Evolutionary conservation across 2,329 filamentous ascomycete species (phyloP), one percentile per base, ranked within the genome.

Genomic region (Hypoxylon sp.): DNA sequence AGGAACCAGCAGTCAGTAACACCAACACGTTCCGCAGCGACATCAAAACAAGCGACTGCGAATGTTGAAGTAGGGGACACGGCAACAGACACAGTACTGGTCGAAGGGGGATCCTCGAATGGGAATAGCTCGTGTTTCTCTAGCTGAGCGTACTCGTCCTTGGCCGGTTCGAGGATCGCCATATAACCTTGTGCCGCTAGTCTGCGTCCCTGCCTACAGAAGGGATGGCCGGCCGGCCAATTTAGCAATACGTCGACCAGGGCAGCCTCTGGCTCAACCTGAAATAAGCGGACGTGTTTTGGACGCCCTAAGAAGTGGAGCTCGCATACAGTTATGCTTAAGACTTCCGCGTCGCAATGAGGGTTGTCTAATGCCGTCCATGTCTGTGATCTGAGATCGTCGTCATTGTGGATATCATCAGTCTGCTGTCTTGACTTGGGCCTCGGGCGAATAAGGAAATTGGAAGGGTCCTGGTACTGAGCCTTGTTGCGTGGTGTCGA

Each of bases 281-380:
- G 10, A 13, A 19, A 21, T 59, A 68, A 7, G 27, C 50, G 57
- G 4, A 68, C 72, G 6, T 44, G 65, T 29, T 66, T 68, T 2
- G 64, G 67, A 2, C 67, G 66, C 10, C 72, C 73, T 24, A 72
- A 65, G 37, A 74, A 67, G 19, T 59, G 47, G 48, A 75, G 72
- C 29, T 74, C 65, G 51, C 72, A 74, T 17, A n/a, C 42, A 6
- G 39, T 54, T 31, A 74, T 72, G 17, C 48, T n/a, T 13, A 71
- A 50, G 29, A 60, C 54, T 24, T 69, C 53, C 4, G 70, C 68
- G 11, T 72, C 70, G 57, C 70, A 73, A 11, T 47, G 13, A 8
- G 65, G 47, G 39, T 58, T 39, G 2, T 27, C 29, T 3, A 48
- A 54, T 1, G 35, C 10, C 2, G 72, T 72, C 73, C 71, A 74